Base-by-base conservation (phyloP, 2,329 filamentous ascomycete species). In the Diaporthe sp. region DNA sequence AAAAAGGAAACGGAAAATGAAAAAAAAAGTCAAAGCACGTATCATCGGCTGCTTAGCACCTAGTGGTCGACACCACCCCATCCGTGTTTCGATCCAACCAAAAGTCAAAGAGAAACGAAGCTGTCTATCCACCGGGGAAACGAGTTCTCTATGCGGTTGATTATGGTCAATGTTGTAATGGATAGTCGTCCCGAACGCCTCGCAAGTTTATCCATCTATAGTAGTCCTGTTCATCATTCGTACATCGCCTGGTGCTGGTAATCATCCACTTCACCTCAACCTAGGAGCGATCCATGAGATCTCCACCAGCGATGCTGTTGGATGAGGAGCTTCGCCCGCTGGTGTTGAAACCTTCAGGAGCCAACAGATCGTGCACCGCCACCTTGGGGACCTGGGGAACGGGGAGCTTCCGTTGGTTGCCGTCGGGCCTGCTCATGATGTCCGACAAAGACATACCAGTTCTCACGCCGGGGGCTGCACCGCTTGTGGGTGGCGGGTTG, bases 361-460 rank as follows among this genome's bases (percentile, higher is more conserved):
- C 93, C 76, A 98, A 87, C 74, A 98, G 89, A 80, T 98, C 96
- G 80, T 96, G 94, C 7, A 97, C 93, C 2, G 94, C 94, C 58
- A 98, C 94, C 84, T 97, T 97, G 73, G 95, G 95, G n/a, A 96
- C 91, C 85, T 96, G 94, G 8, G 95, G 95, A 22, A 98, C 94
- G 0, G 96, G 96, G 25, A 98, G 88, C 85, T 98, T 98, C 80
- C 96, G 89, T 85, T 97, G 94, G 34, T 94, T 93, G 51, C 95
- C 95, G 78, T 98, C 96, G 1, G 95, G 91, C 79, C 94, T 93
- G 82, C 94, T 95, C 87, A 98, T 97, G 81, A 98, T 98, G 83
- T 98, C 96, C 76, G 93, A 94, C 80, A 98, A 93, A 53, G 95
- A 94, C 75, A 97, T 91, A 55, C 95, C 95, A 74, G 88, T 90